A percentile compares a stretch with the other conserved stretches of the same genome.
Conservation (phyloP, 2,329 filamentous ascomycete genomes). For the Blastomyces emzantsi region DNA sequence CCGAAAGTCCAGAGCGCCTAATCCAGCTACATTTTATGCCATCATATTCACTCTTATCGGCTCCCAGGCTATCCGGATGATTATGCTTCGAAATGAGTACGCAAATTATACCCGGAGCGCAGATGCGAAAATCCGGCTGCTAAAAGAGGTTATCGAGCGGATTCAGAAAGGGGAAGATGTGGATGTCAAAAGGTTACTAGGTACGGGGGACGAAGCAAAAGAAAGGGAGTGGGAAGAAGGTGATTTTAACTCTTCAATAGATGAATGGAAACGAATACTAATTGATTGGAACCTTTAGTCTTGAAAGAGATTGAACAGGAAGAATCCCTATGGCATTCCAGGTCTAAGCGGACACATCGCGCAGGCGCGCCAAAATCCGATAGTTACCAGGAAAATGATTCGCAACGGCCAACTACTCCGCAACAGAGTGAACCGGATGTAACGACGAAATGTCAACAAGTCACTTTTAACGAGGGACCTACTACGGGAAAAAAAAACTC, state of each 20-base stretch:
- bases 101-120: constrained; percentile 63
- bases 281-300: constrained; percentile 21
- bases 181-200: constrained; percentile 73
- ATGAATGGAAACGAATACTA: background rate
- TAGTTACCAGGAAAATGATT: background rate
- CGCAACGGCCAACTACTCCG: background rate
- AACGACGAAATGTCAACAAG: background rate
- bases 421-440: no score
- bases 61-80: constrained; percentile 90
- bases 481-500: background rate
- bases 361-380: background rate
- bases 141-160: constrained; percentile 55
- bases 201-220: constrained; percentile 63
- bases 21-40: constrained; percentile 74
- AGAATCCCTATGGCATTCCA: constrained; percentile 29
- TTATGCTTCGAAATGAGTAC: constrained; percentile 68
- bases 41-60: constrained; percentile 79
- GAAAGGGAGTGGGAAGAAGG: constrained; percentile 87
- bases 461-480: background rate
- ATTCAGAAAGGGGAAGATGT: constrained; percentile 50
- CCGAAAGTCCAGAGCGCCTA: constrained; percentile 56
- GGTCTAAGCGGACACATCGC: constrained; percentile 1
- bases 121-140: constrained; percentile 64
- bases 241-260: constrained; percentile 28
- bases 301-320: constrained; percentile 34